These are phyloP conservation scores for Debaryomyces udenii DNA, from an alignment of 1,139 yeast species.

Conservation along the genomic window DNA sequence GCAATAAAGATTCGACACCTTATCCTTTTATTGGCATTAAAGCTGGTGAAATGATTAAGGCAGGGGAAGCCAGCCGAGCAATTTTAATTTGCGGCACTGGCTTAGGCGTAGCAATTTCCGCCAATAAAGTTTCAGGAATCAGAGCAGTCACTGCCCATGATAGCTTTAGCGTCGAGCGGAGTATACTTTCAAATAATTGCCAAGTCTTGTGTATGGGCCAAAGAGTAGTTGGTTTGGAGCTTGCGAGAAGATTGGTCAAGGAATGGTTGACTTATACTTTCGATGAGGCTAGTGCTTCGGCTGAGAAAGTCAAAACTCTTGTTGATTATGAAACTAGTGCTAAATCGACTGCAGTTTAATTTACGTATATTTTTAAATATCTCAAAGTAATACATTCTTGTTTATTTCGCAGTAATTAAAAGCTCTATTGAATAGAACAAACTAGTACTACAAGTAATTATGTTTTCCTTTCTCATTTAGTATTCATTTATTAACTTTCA, in stretches of 20 bases:
- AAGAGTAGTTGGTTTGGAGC: slow-evolving; percentile 48
- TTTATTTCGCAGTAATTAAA: no score
- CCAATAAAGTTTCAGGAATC: slow-evolving; percentile 49
- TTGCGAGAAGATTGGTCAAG: slow-evolving; percentile 43
- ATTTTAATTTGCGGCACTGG: slow-evolving; percentile 52
- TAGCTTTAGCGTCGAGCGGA: slow-evolving; percentile 48
- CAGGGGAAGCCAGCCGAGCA: slow-evolving; percentile 46
- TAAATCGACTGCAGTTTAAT: background rate
- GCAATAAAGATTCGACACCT: slow-evolving; percentile 29
- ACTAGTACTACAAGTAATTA: no score
- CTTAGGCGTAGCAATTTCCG: slow-evolving; percentile 49
- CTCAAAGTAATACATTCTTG: no score
- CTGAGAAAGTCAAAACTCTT: slow-evolving; percentile 42
- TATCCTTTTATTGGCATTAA: slow-evolving; percentile 48
- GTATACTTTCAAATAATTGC: slow-evolving; percentile 44
- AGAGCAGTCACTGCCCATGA: slow-evolving; percentile 56
- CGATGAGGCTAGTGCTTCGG: slow-evolving; percentile 42
- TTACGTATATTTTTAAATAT: background rate
- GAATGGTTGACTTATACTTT: slow-evolving; percentile 48
- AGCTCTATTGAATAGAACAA: no score
- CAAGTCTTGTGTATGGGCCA: slow-evolving; percentile 53
- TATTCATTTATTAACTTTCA: no score
- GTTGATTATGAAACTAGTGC: slow-evolving; percentile 26
- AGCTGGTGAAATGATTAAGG: slow-evolving; percentile 42
- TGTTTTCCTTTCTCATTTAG: no score